Evolutionary conservation across 805 yeast genomes (phyloP).

Genomic region (Hanseniaspora hatyaiensis): DNA sequence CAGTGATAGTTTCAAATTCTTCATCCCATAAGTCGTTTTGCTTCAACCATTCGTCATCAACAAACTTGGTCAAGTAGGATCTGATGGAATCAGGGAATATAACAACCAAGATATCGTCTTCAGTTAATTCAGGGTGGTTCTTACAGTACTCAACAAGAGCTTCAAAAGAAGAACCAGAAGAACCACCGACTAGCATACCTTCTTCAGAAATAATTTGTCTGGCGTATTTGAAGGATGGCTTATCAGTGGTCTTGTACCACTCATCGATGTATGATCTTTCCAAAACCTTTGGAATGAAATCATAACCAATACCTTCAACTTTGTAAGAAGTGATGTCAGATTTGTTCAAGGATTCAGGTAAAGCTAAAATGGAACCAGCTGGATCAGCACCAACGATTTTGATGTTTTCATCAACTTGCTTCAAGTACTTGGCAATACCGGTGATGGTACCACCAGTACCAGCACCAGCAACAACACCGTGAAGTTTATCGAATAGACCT

Average conservation of each 20-base stretch:
- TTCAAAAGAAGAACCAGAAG: constrained; percentile 72
- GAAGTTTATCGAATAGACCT: constrained; percentile 42
- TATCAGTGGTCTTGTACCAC: constrained; percentile 81
- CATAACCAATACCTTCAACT: constrained; percentile 88
- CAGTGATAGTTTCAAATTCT: constrained; percentile 31
- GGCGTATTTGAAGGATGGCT: constrained; percentile 66
- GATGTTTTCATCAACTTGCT: constrained; percentile 48
- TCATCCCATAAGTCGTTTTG: constrained; percentile 62
- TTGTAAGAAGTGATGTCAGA: constrained; percentile 46
- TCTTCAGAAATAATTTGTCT: constrained; percentile 73
- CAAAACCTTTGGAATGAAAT: constrained; percentile 73
- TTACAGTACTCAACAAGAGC: constrained; percentile 63
- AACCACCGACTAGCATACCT: constrained; percentile 83
- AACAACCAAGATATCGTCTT: constrained; percentile 64
- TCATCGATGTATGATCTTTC: constrained; percentile 52
- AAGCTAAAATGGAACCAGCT: constrained; percentile 71
- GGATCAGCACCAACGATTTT: constrained; percentile 75
- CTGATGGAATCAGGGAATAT: constrained; percentile 80
- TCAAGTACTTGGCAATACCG: constrained; percentile 67
- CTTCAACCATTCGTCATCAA: constrained; percentile 84
- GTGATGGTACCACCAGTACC: constrained; percentile 90
- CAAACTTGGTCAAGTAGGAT: constrained; percentile 76
- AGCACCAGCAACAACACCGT: constrained; percentile 77
- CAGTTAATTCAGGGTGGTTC: constrained; percentile 48
- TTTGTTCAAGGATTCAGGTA: constrained; percentile 59